phyloP scores from a whole-genome alignment of 305 asterid genomes.

The Rubia tinctorum region DNA sequence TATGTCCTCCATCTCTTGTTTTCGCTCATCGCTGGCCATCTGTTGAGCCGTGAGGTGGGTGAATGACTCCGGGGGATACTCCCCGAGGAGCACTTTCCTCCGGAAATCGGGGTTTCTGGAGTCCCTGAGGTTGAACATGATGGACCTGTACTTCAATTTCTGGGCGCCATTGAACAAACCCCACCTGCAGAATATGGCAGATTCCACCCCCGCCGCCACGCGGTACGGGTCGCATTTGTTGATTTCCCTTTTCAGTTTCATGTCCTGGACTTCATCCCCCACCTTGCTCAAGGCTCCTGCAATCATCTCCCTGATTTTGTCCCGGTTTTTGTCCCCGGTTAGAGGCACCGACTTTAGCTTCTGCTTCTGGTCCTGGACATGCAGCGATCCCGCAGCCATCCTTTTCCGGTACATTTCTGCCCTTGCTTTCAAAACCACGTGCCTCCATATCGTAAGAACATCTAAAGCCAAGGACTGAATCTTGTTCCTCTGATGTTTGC shows the following conservation, averaged over 20 bases:
- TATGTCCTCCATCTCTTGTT: conserved; percentile 55
- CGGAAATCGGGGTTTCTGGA: conserved; percentile 79
- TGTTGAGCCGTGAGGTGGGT: conserved; percentile 59
- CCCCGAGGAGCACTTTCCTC: conserved; percentile 64
- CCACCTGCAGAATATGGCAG: conserved; percentile 78
- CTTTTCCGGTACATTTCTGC: conserved; percentile 44
- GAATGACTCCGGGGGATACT: conserved; percentile 40
- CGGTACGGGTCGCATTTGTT: conserved; percentile 54
- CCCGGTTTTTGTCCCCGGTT: conserved; percentile 74
- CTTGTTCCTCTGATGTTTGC: conserved; percentile 66
- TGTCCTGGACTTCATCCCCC: conserved; percentile 36
- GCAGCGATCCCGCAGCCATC: conserved; percentile 19
- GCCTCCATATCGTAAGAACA: conserved; percentile 75
- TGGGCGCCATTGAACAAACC: conserved; percentile 73
- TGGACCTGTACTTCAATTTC: conserved; percentile 76
- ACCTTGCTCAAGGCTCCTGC: conserved; percentile 80
- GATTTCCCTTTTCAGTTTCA: conserved; percentile 32
- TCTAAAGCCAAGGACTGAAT: conserved; percentile 73
- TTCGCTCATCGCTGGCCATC: conserved; percentile 87
- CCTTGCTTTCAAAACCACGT: conserved; percentile 65
- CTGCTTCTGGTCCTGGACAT: conserved; percentile 20
- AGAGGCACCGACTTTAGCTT: conserved; percentile 55
- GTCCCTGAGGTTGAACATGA: conserved; percentile 79
- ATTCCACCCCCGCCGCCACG: conserved; percentile 72
- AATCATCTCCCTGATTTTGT: conserved; percentile 68